Base-by-base conservation (phyloP, 1,284 basidiomycete genomes). In the Cystobasidium sp. region DNA sequence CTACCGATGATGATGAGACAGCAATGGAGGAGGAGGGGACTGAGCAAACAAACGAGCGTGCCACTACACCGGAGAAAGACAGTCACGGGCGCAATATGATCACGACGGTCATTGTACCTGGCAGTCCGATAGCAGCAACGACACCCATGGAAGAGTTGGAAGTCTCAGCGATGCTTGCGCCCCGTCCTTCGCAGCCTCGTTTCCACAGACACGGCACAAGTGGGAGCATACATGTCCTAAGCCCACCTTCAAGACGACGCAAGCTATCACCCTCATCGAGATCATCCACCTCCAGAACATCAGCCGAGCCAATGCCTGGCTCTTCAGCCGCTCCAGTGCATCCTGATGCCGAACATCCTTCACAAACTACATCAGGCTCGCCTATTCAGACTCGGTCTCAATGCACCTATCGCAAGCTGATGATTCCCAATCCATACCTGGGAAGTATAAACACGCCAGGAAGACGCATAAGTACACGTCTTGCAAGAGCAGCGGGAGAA, bases 361-460 rank as follows among this genome's bases (percentile, higher is more conserved):
- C 53, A 47, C 46, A 62, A 14, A n/a, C 70, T 14, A 16, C 31
- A 31, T 55, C 70, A 43, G 56, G 56, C 6, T 73, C 70, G 18
- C 70, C 70, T 20, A 65, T 65, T 65, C 62, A 65, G 43, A 73
- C 70, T 5, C 51, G 70, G 37, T 73, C 70, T 22, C 70, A 73
- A 18, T 73, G 70, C 43, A 73, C 70, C 18, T 73, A 73, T 49
- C 70, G 55, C 41, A 73, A 73, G 39, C 62, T 73, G 5, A 46
- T 53, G 18, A 73, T 73, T 31, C 70, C 70, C n/a, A 68, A 68
- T 58, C 66, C 66, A 51, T 59, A 56, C 22, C 53, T 63, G 37
- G 61, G 64, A 1, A 55, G 64, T 37, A 24, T 55, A 6, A 66
- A 46, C 8, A 73, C 70, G n/a, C 70, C 70, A 4, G 49, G 49